Conservation (phyloP, 2,329 filamentous ascomycete species). For the Orbilia oligospora region DNA sequence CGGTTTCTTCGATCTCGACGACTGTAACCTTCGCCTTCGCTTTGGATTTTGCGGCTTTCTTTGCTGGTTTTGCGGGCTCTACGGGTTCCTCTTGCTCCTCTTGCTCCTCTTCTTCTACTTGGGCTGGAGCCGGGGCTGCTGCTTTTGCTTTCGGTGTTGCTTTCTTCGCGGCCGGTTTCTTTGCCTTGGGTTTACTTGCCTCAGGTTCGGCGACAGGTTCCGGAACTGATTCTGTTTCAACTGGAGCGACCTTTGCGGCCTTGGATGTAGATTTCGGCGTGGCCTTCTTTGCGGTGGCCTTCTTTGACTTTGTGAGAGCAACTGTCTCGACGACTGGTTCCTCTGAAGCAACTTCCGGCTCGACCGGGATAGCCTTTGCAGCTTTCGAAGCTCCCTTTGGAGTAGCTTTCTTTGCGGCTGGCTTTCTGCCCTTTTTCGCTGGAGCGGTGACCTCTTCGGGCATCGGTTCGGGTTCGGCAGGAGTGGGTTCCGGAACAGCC, state of each 20-base stretch:
- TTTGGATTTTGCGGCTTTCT: slow-evolving; percentile 14
- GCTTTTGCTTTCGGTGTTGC: slow-evolving; percentile 7
- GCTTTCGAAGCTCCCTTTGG: slow-evolving; percentile 8
- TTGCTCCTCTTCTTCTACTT: background rate
- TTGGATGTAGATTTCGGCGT: background rate
- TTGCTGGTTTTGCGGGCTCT: background rate
- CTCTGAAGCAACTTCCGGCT: background rate
- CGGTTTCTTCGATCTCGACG: background rate
- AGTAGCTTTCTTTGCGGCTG: slow-evolving; percentile 4
- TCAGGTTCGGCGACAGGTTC: background rate
- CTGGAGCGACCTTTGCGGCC: background rate
- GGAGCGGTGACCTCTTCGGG: background rate
- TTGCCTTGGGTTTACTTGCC: background rate
- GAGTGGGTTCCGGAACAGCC: background rate
- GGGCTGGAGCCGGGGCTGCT: background rate
- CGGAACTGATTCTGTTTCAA: background rate
- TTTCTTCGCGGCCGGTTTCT: slow-evolving; percentile 16
- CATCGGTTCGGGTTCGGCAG: background rate
- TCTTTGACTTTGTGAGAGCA: background rate
- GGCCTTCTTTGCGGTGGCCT: slow-evolving; percentile 21
- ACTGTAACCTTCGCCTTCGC: background rate
- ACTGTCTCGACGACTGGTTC: background rate
- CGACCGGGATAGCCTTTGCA: background rate
- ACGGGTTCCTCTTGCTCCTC: background rate
- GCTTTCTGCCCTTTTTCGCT: background rate